phyloP scores from a whole-genome alignment of 2,329 filamentous ascomycete species.

The Knufia petricola region DNA sequence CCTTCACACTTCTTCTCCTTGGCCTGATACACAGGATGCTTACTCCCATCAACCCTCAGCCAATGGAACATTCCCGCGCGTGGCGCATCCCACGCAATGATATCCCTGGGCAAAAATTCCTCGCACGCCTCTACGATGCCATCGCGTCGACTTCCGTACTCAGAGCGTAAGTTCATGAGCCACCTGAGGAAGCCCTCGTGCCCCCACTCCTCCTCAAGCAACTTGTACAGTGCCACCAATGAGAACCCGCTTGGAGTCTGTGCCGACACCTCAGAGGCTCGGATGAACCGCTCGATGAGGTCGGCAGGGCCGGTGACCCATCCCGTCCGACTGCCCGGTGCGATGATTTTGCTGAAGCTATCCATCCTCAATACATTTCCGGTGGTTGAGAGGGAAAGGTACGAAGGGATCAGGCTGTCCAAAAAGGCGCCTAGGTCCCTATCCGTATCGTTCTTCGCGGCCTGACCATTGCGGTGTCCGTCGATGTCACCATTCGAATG shows the following conservation, averaged over 20 bases:
- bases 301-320: constrained; percentile 87
- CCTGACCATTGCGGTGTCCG: neutral
- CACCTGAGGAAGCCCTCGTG: constrained; percentile 82
- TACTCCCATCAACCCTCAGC: constrained; percentile 38
- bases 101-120: constrained; percentile 59
- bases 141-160: constrained; percentile 74
- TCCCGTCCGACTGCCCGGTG: constrained; percentile 70
- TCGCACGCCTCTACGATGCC: constrained; percentile 72
- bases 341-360: constrained; percentile 84
- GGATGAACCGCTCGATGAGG: constrained; percentile 70
- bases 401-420: constrained; percentile 59
- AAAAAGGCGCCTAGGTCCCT: constrained; percentile 47
- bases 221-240: constrained; percentile 75
- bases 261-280: constrained; percentile 71
- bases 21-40: constrained; percentile 30
- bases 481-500: neutral
- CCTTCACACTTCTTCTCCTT: constrained; percentile 14
- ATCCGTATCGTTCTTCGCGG: neutral
- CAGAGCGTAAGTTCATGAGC: constrained; percentile 68
- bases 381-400: constrained; percentile 71
- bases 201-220: constrained; percentile 90
- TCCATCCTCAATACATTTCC: constrained; percentile 85
- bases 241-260: constrained; percentile 80
- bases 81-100: constrained; percentile 72
- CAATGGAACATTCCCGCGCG: constrained; percentile 81